A percentile compares a stretch with the other conserved stretches of the same genome.
phyloP scores from a whole-genome alignment of 768 basidiomycete species.

The Podaxis rugospora region DNA sequence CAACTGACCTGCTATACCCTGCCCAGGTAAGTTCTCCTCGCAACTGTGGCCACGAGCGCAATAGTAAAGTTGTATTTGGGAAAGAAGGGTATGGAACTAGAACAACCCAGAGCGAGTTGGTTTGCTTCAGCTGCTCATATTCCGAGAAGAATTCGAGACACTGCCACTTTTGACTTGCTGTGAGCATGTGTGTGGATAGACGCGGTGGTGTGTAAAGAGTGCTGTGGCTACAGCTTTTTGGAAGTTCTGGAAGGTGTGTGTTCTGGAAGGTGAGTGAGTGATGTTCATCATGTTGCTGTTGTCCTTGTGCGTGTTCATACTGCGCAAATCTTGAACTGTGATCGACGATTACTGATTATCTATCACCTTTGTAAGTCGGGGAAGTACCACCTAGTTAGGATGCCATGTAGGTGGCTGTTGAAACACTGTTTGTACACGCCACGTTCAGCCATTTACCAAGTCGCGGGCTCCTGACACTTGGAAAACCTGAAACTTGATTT shows the following conservation, averaged over 20 bases:
- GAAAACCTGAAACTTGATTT: too few species aligned
- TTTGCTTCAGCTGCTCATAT: neutral
- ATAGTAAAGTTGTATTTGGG: neutral
- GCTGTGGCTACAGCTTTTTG: neutral
- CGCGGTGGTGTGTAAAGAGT: neutral
- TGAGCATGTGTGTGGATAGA: neutral
- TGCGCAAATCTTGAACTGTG: neutral
- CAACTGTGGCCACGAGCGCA: neutral
- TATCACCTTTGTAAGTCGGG: neutral
- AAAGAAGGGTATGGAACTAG: neutral
- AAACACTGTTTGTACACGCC: neutral
- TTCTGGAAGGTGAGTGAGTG: neutral
- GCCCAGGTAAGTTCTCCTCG: neutral
- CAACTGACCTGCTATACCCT: neutral
- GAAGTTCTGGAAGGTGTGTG: neutral
- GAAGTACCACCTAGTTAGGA: neutral
- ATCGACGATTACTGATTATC: neutral
- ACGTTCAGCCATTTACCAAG: neutral
- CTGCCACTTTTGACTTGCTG: neutral
- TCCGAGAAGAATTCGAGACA: neutral
- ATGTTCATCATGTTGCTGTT: neutral
- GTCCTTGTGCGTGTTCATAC: neutral
- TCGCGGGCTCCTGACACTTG: neutral
- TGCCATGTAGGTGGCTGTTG: neutral
- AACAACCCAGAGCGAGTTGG: neutral